phyloP scores from a whole-genome alignment of 2,329 filamentous ascomycete species.

The Cladophialophora bantiana region DNA sequence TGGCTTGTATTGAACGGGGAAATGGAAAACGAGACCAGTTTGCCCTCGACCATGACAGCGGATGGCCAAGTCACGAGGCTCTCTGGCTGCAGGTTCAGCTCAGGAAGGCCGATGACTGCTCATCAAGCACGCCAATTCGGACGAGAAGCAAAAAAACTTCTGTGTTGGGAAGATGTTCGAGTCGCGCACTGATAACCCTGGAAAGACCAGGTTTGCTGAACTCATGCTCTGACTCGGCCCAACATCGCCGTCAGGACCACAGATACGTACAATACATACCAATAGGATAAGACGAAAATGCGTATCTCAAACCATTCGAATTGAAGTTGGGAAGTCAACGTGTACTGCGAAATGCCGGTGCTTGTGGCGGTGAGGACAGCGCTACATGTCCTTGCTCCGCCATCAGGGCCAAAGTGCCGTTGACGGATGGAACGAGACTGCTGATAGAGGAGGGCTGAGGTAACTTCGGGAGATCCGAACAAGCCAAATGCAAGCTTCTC shows the following conservation, averaged over 20 bases:
- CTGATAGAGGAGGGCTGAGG: too few relatives aligned
- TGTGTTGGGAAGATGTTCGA: background rate
- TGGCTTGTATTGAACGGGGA: conserved; percentile 58
- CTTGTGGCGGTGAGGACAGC: too few relatives aligned
- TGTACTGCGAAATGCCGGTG: too few relatives aligned
- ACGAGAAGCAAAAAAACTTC: background rate
- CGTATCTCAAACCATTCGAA: background rate
- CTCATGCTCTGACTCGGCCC: background rate
- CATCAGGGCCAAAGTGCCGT: too few relatives aligned
- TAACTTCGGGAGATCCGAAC: too few relatives aligned
- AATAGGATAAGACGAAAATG: background rate
- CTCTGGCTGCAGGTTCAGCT: conserved; percentile 6
- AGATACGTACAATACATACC: background rate
- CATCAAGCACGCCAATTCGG: background rate
- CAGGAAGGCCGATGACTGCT: background rate
- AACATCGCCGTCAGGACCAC: background rate
- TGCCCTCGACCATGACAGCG: background rate
- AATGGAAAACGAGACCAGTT: background rate
- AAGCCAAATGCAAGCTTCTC: too few relatives aligned
- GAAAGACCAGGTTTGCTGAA: background rate
- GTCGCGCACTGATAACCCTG: background rate
- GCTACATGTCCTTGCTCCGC: too few relatives aligned
- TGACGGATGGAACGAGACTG: too few relatives aligned
- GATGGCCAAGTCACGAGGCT: background rate
- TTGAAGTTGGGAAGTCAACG: background rate